Conservation (phyloP, 169 alveolate genomes). For the Perkinsus marinus region DNA sequence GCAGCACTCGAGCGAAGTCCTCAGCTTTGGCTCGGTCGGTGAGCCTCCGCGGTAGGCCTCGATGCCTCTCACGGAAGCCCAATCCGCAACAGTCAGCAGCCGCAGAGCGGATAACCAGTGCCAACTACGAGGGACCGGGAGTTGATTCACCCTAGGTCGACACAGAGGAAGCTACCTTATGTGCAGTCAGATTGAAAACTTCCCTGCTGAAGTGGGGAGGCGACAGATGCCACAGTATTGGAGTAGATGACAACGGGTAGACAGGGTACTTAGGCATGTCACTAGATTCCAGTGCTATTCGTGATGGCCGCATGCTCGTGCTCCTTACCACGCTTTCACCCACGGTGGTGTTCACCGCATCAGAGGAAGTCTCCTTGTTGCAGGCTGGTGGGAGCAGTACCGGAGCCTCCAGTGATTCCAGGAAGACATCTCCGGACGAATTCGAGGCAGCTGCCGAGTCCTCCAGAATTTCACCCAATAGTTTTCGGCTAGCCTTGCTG, state of each 20-base stretch:
- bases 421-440: background rate
- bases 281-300: background rate
- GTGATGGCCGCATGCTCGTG: too few species aligned
- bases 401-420: background rate
- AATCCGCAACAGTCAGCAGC: background rate
- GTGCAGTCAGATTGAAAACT: background rate
- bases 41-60: background rate
- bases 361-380: background rate
- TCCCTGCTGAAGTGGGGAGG: background rate
- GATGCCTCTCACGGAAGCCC: background rate
- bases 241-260: background rate
- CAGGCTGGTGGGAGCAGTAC: background rate
- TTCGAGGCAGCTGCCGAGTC: background rate
- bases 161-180: background rate
- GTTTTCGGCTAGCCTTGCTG: background rate
- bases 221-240: background rate
- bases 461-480: background rate
- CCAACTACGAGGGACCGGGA: background rate
- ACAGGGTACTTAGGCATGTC: background rate
- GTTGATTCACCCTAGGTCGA: too few species aligned
- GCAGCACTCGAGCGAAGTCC: background rate
- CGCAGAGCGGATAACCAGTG: background rate
- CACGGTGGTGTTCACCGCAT: too few species aligned
- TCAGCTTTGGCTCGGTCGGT: background rate
- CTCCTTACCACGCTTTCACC: too few species aligned